Percentiles rank a stretch among this genome's conserved stretches.
Conservation (phyloP, 306 rosid species). For the Myrica gale region DNA sequence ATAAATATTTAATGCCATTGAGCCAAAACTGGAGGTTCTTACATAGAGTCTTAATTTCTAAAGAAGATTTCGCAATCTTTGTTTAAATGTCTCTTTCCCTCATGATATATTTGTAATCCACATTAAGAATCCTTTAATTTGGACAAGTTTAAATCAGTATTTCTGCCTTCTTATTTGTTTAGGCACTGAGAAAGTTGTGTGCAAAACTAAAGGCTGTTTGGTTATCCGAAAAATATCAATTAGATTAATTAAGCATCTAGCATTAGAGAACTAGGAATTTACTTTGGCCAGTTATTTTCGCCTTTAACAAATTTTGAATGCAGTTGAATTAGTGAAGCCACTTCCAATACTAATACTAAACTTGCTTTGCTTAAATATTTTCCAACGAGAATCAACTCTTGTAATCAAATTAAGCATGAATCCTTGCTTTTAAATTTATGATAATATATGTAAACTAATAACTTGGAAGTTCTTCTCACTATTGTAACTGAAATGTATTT, state of each 20-base stretch:
- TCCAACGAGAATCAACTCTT: not conserved
- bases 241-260: too few relatives aligned
- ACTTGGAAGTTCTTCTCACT: not conserved
- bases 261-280: not conserved
- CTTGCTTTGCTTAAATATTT: not conserved
- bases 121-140: not conserved
- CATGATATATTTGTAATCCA: not conserved
- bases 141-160: not conserved
- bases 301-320: not conserved
- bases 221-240: too few relatives aligned
- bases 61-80: slow-evolving; percentile 39
- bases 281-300: not conserved
- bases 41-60: slow-evolving; percentile 30
- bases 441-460: not conserved
- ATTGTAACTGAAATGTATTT: too few relatives aligned
- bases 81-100: not conserved
- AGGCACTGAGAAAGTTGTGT: too few relatives aligned
- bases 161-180: not conserved
- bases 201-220: not conserved
- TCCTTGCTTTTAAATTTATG: not conserved
- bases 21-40: slow-evolving; percentile 25
- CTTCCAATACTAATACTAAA: not conserved
- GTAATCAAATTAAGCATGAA: not conserved
- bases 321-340: not conserved
- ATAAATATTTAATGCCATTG: slow-evolving; percentile 24